Percentiles rank a stretch among this genome's conserved stretches.
phyloP scores from a whole-genome alignment of 129 eudicot species.

The Artemisia annua region DNA sequence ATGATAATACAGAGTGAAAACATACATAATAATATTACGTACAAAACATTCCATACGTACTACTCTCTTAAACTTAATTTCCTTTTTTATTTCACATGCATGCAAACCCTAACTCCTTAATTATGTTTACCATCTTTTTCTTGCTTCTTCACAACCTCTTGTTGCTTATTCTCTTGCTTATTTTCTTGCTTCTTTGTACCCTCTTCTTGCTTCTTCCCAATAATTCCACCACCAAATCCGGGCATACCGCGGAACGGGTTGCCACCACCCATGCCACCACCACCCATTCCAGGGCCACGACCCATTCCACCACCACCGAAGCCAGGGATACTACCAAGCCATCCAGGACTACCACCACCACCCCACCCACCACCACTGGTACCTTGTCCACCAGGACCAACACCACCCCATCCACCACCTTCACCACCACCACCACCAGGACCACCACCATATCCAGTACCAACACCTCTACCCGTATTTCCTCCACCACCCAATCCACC shows the following conservation, averaged over 20 bases:
- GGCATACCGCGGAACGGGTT: conserved; percentile 2
- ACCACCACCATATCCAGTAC: conserved; percentile 40
- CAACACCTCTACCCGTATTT: conserved; percentile 15
- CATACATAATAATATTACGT: neutral
- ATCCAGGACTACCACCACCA: conserved; percentile 45
- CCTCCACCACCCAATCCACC: conserved; percentile 18
- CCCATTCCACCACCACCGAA: conserved; percentile 20
- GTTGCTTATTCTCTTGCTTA: neutral
- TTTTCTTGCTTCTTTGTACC: neutral
- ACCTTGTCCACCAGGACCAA: conserved; percentile 14
- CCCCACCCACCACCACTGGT: conserved; percentile 32
- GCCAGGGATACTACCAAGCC: conserved; percentile 35
- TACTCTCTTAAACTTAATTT: neutral
- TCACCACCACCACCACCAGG: conserved; percentile 29
- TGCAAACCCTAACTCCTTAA: conserved; percentile 11
- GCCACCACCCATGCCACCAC: conserved; percentile 21
- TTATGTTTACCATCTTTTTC: conserved; percentile 3
- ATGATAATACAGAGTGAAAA: too few relatives aligned
- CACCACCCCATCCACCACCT: conserved; percentile 24
- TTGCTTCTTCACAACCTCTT: neutral
- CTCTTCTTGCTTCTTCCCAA: neutral
- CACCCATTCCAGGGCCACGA: conserved; percentile 10
- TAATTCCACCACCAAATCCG: neutral
- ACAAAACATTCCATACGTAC: neutral
- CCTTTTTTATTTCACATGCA: conserved; percentile 24